These are phyloP conservation scores for Thielaviopsis ethacetica DNA, from an alignment of 2,329 filamentous ascomycete species.

Conservation along the genomic window DNA sequence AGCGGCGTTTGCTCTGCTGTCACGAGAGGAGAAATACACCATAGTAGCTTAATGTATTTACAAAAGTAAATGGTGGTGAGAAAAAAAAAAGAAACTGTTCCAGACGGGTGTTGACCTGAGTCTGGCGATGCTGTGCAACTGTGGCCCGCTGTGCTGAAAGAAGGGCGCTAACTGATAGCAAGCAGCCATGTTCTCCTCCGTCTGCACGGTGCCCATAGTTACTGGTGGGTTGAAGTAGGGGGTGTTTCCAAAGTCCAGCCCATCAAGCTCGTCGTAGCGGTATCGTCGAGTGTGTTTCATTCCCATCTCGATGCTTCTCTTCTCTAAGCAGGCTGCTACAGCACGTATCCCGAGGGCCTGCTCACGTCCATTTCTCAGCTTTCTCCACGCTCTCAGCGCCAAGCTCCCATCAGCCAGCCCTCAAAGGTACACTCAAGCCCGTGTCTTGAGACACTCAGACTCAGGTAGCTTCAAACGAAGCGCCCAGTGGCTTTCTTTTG, in stretches of 20 bases:
- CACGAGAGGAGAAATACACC: too few relatives aligned
- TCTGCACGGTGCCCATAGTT: too few relatives aligned
- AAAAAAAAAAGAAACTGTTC: too few relatives aligned
- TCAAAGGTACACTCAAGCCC: not conserved
- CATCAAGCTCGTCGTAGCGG: too few relatives aligned
- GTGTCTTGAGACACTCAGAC: not conserved
- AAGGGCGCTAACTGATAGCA: not conserved
- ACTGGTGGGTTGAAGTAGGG: too few relatives aligned
- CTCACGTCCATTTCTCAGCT: not conserved
- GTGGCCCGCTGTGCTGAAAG: not conserved
- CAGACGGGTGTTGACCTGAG: not conserved
- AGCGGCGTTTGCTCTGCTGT: too few relatives aligned
- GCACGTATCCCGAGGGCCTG: not conserved
- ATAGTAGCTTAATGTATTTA: too few relatives aligned
- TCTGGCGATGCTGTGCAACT: not conserved
- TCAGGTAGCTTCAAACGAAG: not conserved
- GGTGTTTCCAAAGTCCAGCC: too few relatives aligned
- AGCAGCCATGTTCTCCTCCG: not conserved
- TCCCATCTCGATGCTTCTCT: too few relatives aligned
- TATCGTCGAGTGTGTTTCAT: too few relatives aligned
- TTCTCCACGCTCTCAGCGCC: not conserved
- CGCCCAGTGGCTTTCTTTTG: not conserved
- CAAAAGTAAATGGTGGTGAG: too few relatives aligned
- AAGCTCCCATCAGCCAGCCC: not conserved
- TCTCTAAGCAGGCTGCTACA: too few relatives aligned